These are phyloP conservation scores for Prunus campanulata DNA, from an alignment of 306 rosid species.

Conservation along the genomic window DNA sequence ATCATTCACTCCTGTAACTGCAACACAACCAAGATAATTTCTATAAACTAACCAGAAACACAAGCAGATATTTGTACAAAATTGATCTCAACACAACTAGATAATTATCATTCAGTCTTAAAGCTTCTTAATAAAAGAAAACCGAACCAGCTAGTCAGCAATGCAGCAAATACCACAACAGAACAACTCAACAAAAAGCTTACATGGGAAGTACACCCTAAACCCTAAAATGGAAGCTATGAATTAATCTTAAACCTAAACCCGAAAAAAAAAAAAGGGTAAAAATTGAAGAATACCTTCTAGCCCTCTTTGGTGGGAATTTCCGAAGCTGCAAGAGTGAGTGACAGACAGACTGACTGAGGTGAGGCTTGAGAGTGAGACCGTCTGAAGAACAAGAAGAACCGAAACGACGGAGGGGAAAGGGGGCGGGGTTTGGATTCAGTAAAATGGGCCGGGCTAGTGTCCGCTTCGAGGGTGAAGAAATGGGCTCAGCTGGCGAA, in stretches of 20 bases:
- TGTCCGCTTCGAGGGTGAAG: neutral
- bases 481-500: neutral
- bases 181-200: neutral
- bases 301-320: neutral
- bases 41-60: neutral
- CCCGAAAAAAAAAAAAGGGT: too few relatives aligned
- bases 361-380: neutral
- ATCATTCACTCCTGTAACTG: neutral
- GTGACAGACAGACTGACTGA: neutral
- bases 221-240: neutral
- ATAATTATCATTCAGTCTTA: neutral
- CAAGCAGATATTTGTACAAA: neutral
- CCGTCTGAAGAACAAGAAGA: neutral
- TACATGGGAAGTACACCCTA: too few relatives aligned
- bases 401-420: neutral
- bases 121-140: neutral
- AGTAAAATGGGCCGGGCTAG: neutral
- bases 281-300: neutral
- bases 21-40: neutral
- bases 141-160: neutral
- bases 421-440: neutral
- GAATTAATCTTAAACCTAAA: neutral
- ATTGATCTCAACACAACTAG: neutral
- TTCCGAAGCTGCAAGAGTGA: neutral
- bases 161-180: neutral